Percentiles rank a stretch among this genome's conserved stretches.
phyloP scores from a whole-genome alignment of 2,329 filamentous ascomycete genomes.

The Fusarium stilboides region DNA sequence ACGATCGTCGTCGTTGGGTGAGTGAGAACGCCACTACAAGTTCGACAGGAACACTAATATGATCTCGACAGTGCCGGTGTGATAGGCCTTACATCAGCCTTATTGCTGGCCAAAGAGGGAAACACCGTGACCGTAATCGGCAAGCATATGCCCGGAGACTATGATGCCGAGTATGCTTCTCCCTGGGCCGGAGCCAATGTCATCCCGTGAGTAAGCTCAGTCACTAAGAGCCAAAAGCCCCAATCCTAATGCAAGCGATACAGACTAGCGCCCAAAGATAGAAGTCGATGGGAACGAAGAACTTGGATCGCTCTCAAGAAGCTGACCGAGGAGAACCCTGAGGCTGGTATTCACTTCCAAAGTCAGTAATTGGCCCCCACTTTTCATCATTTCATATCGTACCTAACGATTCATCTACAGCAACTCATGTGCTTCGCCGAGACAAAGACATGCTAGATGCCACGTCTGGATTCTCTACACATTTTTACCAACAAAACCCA shows the following conservation, averaged over 20 bases:
- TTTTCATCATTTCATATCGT: no score
- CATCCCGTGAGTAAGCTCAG: constrained; percentile 70
- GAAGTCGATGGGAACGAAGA: constrained; percentile 71
- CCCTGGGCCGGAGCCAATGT: constrained; percentile 91
- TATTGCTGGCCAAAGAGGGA: constrained; percentile 62
- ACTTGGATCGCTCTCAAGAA: constrained; percentile 76
- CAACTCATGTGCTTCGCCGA: constrained; percentile 67
- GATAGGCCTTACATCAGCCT: constrained; percentile 65
- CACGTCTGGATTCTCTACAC: constrained; percentile 17
- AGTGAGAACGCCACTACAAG: constrained; percentile 14
- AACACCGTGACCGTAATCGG: constrained; percentile 79
- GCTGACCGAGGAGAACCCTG: constrained; percentile 75
- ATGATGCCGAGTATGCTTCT: constrained; percentile 90
- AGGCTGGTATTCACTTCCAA: constrained; percentile 87
- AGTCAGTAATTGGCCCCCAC: constrained; percentile 56
- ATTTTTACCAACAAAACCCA: constrained; percentile 66
- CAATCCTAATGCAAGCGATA: constrained; percentile 40
- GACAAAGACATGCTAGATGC: constrained; percentile 69
- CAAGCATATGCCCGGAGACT: constrained; percentile 95
- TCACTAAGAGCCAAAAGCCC: fast-evolving
- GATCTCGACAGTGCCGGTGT: constrained; percentile 62
- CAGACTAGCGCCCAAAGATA: constrained; percentile 57
- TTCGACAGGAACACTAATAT: neutral
- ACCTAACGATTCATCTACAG: constrained; percentile 51
- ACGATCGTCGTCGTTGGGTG: constrained; percentile 54